Percentiles rank a stretch among this genome's conserved stretches.
Evolutionary conservation across 805 yeast genomes (phyloP).

Genomic region (Candida silvicultrix): DNA sequence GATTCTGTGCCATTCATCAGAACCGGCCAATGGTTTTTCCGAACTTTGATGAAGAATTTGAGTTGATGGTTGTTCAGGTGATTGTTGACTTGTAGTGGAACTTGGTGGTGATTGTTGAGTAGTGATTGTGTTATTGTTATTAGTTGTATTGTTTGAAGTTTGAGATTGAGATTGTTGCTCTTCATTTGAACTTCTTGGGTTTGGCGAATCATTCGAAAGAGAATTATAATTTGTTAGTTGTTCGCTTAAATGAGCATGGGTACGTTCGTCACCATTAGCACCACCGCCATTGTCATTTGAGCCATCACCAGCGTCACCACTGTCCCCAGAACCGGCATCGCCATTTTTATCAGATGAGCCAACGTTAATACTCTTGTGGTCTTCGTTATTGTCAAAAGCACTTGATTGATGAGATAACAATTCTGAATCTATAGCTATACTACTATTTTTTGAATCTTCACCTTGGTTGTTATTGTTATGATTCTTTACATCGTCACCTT

Average conservation of each 20-base stretch:
- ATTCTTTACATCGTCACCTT: background rate
- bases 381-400: constrained; percentile 7
- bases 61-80: constrained; percentile 4
- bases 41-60: constrained; percentile 11
- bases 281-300: background rate
- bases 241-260: constrained; percentile 1
- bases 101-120: background rate
- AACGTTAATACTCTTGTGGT: too few relatives aligned
- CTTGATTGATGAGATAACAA: constrained; percentile 13
- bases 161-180: background rate
- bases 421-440: constrained; percentile 17
- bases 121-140: background rate
- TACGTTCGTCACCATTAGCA: background rate
- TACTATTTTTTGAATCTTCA: constrained; percentile 2
- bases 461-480: constrained; percentile 1
- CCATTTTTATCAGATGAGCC: too few relatives aligned
- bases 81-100: background rate
- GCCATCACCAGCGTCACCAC: too few relatives aligned
- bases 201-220: background rate
- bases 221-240: background rate
- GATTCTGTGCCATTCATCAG: constrained; percentile 77
- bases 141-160: background rate
- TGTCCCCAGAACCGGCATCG: too few relatives aligned
- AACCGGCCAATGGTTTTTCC: constrained; percentile 59
- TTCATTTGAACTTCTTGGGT: background rate